Base-by-base conservation (phyloP, 768 basidiomycete genomes). In the Auricularia cornea region DNA sequence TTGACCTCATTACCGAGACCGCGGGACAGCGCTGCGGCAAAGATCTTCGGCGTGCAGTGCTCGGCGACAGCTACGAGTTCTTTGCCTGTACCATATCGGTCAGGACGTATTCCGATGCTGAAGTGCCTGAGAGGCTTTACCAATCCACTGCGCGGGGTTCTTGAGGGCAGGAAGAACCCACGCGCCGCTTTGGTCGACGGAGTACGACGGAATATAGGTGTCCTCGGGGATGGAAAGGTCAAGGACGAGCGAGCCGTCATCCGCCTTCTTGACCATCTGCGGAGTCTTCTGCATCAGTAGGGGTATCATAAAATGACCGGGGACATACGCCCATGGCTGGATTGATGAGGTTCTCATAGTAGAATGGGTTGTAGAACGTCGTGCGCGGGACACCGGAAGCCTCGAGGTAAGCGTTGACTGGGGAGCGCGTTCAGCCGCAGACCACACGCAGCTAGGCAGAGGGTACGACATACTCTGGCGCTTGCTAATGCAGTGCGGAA, bases 401-500 rank as follows among this genome's bases (percentile, higher is more conserved):
- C 32, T 64, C 64, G 18, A 70, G 48, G 31, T 70, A 69, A 12
- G 68, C 65, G 20, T 68, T 67, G 59, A 69, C 59, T 2, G 18
- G 59, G 30, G 20, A 18, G 23, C 23, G 16, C 23, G 20, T 52
- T 52, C 10, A 52, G 26, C 23, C 8, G 18, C 38, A 18, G 38
- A 52, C 10, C n/a, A 10, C 51, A 28, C 8, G 26, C n/a, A 52
- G 10, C 16, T 52, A 28, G 10, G 51, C 10, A 6, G 10, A n/a
- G 6, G 26, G 51, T 10, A 18, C 10, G 10, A 23, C 38, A 18
- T 40, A 40, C 38, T 18, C 18, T 40, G 38, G 38, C 18, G 18
- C 38, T 40, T 40, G 38, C 38, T 8, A 8, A 10, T 23, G 51
- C 5, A 52, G 8, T 10, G 10, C 20, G 51, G 51, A 10, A 10